Base-by-base conservation (phyloP, 768 basidiomycete genomes). In the Boletus sensibilis region DNA sequence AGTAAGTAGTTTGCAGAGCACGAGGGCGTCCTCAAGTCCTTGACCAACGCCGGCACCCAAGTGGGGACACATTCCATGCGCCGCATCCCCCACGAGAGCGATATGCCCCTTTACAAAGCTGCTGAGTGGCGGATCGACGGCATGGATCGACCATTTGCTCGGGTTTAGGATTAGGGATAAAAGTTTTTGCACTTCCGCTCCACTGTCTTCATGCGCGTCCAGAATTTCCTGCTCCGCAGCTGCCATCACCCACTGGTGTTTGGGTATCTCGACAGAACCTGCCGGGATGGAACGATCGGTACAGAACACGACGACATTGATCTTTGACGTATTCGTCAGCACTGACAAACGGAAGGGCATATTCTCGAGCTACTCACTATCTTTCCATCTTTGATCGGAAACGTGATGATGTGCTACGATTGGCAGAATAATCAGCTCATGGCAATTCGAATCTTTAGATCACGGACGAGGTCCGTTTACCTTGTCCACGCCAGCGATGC, bases 41-140 rank as follows among this genome's bases (percentile, higher is more conserved):
- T 85, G 84, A 9, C 83, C 80, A 9, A 80, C 81, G 2, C 84
- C 84, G 0, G 82, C 76, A 3, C 82, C 83, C 11, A 85, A 69
- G 65, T 85, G 82, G 1, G 85, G 83, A 34, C 77, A 61, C 83
- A 84, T 84, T 0, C 72, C 82, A 61, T 85, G 84, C 10, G 83
- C 83, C 18, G 83, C 78, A 64, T 85, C 83, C 6, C 82, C 83
- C 27, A 82, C 70, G 21, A 85, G 71, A 4, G 77, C 82, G 10
- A 82, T 70, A n/a, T 72, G 73, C 1, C 76, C 77, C 23, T 70
- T 74, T 29, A 79, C 72, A 59, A 73, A 85, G 14, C 64, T 75
- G 18, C 71, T 50, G 20, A 85, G 70, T 6, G 77, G 78, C 1
- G 80, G 82, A 47, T 76, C 62, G 21, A 83, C 53, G 8, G 74